These are phyloP conservation scores for Brassica hybrid DNA, from an alignment of 441 rosid genomes.

Conservation along the genomic window DNA sequence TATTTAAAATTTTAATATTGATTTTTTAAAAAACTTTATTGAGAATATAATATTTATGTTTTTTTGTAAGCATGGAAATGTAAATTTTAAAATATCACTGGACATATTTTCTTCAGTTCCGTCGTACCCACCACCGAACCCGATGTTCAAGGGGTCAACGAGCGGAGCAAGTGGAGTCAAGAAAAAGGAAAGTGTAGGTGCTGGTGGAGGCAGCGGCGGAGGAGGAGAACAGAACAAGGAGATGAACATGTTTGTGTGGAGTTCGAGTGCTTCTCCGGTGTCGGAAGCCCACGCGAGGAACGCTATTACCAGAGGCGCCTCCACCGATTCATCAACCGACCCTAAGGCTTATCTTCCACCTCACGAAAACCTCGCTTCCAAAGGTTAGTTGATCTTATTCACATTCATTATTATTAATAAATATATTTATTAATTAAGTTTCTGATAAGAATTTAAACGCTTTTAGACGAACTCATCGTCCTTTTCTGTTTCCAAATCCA, in stretches of 20 bases:
- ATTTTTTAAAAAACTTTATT: not conserved
- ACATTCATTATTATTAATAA: not conserved
- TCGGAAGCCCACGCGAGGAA: conserved; percentile 75
- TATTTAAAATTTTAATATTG: not conserved
- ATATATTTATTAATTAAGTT: not conserved
- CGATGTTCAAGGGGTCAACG: conserved; percentile 74
- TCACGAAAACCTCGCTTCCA: conserved; percentile 63
- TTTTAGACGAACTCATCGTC: too few species aligned
- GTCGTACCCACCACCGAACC: conserved; percentile 80
- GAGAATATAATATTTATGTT: not conserved
- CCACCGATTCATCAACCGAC: conserved; percentile 55
- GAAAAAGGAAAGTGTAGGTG: conserved; percentile 52
- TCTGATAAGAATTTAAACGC: too few species aligned
- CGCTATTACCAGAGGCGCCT: conserved; percentile 62
- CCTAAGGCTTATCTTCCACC: conserved; percentile 48
- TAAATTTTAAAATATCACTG: not conserved
- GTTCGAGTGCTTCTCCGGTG: conserved; percentile 85
- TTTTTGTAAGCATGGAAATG: conserved; percentile 2
- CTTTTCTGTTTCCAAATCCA: not conserved
- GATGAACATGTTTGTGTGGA: conserved; percentile 92
- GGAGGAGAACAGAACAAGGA: conserved; percentile 51
- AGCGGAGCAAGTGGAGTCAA: conserved; percentile 48
- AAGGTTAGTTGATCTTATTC: conserved; percentile 49
- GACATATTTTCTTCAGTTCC: conserved; percentile 30
- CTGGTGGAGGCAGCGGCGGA: conserved; percentile 6